Evolutionary conservation across 2,329 filamentous ascomycete species (phyloP).

Genomic region (Pseudogymnoascus sp.): DNA sequence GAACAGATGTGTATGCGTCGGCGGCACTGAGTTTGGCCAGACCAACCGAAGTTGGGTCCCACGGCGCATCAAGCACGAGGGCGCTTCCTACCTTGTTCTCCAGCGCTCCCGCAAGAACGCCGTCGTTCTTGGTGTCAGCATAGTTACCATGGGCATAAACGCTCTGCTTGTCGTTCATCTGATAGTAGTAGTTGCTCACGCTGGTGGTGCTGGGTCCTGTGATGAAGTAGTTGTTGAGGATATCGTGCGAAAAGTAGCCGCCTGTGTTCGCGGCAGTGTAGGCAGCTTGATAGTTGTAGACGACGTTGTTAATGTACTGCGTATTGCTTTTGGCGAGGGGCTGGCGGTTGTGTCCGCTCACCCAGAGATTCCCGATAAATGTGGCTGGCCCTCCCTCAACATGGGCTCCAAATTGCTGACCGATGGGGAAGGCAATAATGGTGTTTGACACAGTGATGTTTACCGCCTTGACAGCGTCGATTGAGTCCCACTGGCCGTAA

Average conservation of each 20-base stretch:
- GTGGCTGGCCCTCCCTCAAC: constrained; percentile 45
- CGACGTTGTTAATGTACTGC: constrained; percentile 43
- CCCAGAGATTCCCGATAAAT: constrained; percentile 48
- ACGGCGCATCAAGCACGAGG: constrained; percentile 19
- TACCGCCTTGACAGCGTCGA: constrained; percentile 36
- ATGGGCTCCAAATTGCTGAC: constrained; percentile 46
- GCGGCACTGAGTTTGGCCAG: constrained; percentile 28
- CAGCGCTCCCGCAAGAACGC: constrained; percentile 37
- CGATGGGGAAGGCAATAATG: constrained; percentile 36
- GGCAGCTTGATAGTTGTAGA: constrained; percentile 50
- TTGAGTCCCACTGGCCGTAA: constrained; percentile 50
- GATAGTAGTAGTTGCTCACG: constrained; percentile 46
- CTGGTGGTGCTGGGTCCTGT: constrained; percentile 43
- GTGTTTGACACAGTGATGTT: constrained; percentile 47
- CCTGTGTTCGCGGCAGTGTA: constrained; percentile 47
- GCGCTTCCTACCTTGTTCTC: constrained; percentile 16
- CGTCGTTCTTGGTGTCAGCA: constrained; percentile 44
- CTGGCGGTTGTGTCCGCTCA: constrained; percentile 51
- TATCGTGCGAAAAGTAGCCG: constrained; percentile 42
- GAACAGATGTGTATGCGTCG: constrained; percentile 31
- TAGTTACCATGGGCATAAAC: constrained; percentile 47
- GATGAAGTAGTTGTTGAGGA: constrained; percentile 52
- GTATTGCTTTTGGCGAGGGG: constrained; percentile 51
- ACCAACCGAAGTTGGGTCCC: constrained; percentile 19
- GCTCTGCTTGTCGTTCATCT: constrained; percentile 48